phyloP scores from a whole-genome alignment of 805 yeast species.

The Cyberlindnera petersonii region DNA sequence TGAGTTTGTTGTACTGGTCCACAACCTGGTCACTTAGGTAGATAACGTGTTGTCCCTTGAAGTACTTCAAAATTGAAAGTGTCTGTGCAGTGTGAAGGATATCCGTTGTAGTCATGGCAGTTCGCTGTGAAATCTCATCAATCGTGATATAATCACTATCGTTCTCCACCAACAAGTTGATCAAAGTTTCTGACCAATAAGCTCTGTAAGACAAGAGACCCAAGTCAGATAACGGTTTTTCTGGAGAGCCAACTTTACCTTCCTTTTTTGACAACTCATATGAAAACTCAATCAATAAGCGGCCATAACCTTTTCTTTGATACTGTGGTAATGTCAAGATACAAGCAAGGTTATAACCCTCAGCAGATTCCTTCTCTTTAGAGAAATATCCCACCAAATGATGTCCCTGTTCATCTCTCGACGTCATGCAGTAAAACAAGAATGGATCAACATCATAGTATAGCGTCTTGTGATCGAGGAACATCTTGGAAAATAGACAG shows the following conservation, averaged over 20 bases:
- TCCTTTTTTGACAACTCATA: constrained; percentile 87
- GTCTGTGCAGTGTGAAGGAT: constrained; percentile 91
- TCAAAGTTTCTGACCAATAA: constrained; percentile 90
- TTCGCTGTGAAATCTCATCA: constrained; percentile 80
- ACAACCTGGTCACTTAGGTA: constrained; percentile 80
- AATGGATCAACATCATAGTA: constrained; percentile 99
- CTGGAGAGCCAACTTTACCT: constrained; percentile 92
- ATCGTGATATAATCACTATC: constrained; percentile 59
- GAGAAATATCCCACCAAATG: constrained; percentile 96
- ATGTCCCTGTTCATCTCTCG: constrained; percentile 84
- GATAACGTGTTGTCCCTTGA: constrained; percentile 92
- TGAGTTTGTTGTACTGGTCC: constrained; percentile 65
- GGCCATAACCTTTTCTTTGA: constrained; percentile 93
- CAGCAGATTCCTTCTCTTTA: constrained; percentile 95
- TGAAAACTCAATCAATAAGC: constrained; percentile 86
- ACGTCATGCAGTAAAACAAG: constrained; percentile 92
- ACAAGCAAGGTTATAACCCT: constrained; percentile 94
- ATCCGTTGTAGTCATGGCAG: constrained; percentile 96
- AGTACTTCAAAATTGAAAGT: constrained; percentile 81
- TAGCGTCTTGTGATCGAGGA: constrained; percentile 91
- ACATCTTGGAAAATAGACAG: constrained; percentile 84
- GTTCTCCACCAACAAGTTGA: constrained; percentile 63
- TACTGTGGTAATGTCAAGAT: constrained; percentile 93
- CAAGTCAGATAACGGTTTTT: constrained; percentile 92
- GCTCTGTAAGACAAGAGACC: constrained; percentile 93